These are phyloP conservation scores for Solanum megistacrolobum DNA, from an alignment of 257 asterid species.

Conservation along the genomic window DNA sequence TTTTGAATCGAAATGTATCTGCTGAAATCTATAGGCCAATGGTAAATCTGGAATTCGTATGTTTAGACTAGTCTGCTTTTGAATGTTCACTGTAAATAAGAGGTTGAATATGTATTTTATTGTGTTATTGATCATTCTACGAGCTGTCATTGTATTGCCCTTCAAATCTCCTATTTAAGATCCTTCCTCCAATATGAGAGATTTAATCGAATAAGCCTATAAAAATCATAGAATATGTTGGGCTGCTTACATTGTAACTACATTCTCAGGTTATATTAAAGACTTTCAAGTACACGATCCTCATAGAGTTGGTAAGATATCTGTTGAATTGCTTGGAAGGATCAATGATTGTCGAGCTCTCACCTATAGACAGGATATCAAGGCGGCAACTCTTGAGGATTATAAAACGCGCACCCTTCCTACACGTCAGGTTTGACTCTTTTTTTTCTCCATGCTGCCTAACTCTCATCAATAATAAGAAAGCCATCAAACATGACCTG, in stretches of 20 bases:
- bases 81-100: background rate
- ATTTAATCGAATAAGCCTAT: background rate
- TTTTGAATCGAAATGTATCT: background rate
- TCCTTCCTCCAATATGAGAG: background rate
- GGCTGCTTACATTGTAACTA: background rate
- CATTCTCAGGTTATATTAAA: slow-evolving; percentile 69
- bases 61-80: background rate
- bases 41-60: background rate
- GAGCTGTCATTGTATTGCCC: background rate
- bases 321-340: slow-evolving; percentile 86
- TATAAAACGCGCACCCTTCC: slow-evolving; percentile 71
- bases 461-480: background rate
- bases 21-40: background rate
- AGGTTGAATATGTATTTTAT: background rate
- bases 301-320: slow-evolving; percentile 72
- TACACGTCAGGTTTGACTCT: slow-evolving; percentile 64
- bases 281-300: slow-evolving; percentile 72
- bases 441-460: background rate
- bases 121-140: background rate
- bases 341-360: slow-evolving; percentile 80
- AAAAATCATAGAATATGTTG: background rate
- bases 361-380: slow-evolving; percentile 75
- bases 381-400: slow-evolving; percentile 40
- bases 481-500: background rate
- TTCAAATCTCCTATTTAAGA: background rate